Evolutionary conservation across 495 filamentous ascomycete species (phyloP).

Genomic region (Cercophora newfieldiana): DNA sequence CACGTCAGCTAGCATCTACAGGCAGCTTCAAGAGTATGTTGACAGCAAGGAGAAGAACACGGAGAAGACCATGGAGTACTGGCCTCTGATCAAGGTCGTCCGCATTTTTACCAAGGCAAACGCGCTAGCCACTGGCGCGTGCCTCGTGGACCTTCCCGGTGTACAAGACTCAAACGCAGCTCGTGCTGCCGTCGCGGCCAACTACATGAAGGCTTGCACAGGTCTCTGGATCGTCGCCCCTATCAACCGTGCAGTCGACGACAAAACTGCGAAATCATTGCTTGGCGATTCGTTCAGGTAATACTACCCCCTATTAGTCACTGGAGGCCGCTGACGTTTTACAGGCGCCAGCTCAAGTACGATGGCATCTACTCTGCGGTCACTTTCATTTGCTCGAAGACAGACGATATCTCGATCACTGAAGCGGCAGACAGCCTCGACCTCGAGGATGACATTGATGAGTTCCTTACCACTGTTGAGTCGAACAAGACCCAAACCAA

Average conservation of each 20-base stretch:
- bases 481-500: constrained; percentile 21
- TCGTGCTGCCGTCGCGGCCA: constrained; percentile 58
- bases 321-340: neutral
- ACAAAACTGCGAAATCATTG: constrained; percentile 63
- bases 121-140: constrained; percentile 64
- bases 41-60: constrained; percentile 38
- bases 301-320: neutral
- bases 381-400: constrained; percentile 69
- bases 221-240: constrained; percentile 64
- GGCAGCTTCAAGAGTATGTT: constrained; percentile 32
- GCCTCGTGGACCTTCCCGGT: constrained; percentile 67
- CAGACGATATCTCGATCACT: constrained; percentile 60
- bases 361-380: constrained; percentile 59
- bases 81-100: constrained; percentile 68
- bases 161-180: constrained; percentile 66
- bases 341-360: constrained; percentile 59
- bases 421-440: constrained; percentile 37
- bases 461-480: constrained; percentile 21
- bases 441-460: constrained; percentile 48
- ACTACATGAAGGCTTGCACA: constrained; percentile 60
- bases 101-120: constrained; percentile 58
- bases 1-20: constrained; percentile 32
- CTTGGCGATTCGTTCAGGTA: constrained; percentile 60
- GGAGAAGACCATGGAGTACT: constrained; percentile 52
- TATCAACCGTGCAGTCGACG: constrained; percentile 64